phyloP scores from a whole-genome alignment of 2,329 filamentous ascomycete genomes.

The Paradendryphiella salina region DNA sequence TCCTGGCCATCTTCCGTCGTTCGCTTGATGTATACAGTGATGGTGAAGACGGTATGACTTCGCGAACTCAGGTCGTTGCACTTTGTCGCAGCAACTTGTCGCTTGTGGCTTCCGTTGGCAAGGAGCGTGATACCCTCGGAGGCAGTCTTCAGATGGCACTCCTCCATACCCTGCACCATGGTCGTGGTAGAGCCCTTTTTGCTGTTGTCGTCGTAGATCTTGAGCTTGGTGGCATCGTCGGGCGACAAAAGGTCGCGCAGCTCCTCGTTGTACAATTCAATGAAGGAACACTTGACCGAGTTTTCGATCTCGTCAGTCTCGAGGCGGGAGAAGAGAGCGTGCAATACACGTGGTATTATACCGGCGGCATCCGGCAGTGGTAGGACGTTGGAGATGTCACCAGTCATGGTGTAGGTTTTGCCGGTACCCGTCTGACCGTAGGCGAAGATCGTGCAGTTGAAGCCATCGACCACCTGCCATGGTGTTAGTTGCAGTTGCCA shows the following conservation, averaged over 20 bases:
- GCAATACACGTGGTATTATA: constrained; percentile 89
- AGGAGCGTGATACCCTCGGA: constrained; percentile 85
- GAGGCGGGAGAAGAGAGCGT: constrained; percentile 83
- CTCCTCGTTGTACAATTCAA: constrained; percentile 98
- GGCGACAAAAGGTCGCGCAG: constrained; percentile 82
- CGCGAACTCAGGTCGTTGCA: constrained; percentile 97
- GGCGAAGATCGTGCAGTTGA: constrained; percentile 98
- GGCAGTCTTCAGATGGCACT: constrained; percentile 86
- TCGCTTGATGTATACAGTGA: constrained; percentile 87
- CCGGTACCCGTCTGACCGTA: constrained; percentile 98
- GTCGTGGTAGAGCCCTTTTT: constrained; percentile 84
- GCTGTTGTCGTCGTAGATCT: constrained; percentile 87
- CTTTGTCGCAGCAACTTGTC: constrained; percentile 99
- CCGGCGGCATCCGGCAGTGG: constrained; percentile 89
- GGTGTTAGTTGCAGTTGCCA: constrained; percentile 9
- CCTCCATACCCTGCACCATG: constrained; percentile 96
- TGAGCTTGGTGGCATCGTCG: constrained; percentile 84
- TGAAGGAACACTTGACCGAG: constrained; percentile 96
- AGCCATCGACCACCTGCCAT: constrained; percentile 81
- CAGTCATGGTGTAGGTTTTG: constrained; percentile 99
- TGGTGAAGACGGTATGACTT: constrained; percentile 96
- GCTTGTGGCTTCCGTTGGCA: constrained; percentile 85
- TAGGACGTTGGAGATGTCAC: constrained; percentile 90
- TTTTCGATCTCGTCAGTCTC: constrained; percentile 76
- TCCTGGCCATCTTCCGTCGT: constrained; percentile 83